Percentiles rank a stretch among this genome's conserved stretches.
Evolutionary conservation across 495 filamentous ascomycete species (phyloP).

Genomic region (Penicillium herquei): DNA sequence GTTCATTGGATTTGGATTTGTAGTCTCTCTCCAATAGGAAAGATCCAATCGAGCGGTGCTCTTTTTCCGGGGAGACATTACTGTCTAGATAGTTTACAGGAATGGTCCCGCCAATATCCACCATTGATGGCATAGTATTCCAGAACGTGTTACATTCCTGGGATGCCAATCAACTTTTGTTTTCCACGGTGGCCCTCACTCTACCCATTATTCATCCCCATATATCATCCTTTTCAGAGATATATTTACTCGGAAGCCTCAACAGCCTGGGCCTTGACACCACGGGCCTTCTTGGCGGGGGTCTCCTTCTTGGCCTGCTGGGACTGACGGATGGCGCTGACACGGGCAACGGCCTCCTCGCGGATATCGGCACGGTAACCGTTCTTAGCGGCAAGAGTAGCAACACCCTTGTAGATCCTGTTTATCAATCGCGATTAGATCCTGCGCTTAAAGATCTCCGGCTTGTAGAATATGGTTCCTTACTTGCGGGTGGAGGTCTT

Average conservation of each 20-base stretch:
- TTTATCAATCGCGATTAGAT: conserved; percentile 15
- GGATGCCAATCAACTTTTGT: background rate
- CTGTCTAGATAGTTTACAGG: background rate
- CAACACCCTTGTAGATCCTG: conserved; percentile 87
- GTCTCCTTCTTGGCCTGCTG: conserved; percentile 76
- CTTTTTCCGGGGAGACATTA: background rate
- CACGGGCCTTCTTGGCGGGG: conserved; percentile 71
- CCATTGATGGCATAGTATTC: no score
- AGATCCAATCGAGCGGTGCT: background rate
- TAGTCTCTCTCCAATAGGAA: background rate
- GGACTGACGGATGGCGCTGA: conserved; percentile 77
- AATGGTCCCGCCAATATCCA: background rate
- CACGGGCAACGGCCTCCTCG: conserved; percentile 81
- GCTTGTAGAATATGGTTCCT: conserved; percentile 27
- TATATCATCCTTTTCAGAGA: background rate
- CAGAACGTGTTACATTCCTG: no score
- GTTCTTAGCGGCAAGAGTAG: conserved; percentile 73
- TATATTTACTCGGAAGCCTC: conserved; percentile 48
- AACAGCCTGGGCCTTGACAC: conserved; percentile 75
- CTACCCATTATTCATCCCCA: no score
- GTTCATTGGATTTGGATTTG: background rate
- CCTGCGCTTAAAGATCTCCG: background rate
- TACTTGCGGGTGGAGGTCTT: conserved; percentile 76
- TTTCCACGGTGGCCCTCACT: background rate
- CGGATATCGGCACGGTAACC: conserved; percentile 87